These are phyloP conservation scores for Dioscorea zingiberensis DNA, from an alignment of 106 monocot species.

Conservation along the genomic window DNA sequence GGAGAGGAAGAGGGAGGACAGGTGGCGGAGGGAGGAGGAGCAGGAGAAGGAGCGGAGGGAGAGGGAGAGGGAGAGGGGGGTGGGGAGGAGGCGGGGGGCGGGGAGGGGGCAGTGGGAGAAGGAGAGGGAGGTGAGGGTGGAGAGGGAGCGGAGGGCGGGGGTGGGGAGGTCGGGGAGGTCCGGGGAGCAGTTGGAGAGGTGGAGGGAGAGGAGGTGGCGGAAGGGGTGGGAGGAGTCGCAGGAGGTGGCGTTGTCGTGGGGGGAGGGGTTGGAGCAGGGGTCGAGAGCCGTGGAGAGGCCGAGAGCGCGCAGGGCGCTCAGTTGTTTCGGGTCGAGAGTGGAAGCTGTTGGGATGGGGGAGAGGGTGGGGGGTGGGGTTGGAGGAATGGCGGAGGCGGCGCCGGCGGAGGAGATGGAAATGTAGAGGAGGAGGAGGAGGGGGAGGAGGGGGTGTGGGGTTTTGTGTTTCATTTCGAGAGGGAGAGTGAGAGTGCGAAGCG, in stretches of 20 bases:
- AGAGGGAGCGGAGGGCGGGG: constrained; percentile 44
- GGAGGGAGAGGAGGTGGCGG: constrained; percentile 48
- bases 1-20: constrained; percentile 52
- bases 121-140: constrained; percentile 55
- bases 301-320: constrained; percentile 40
- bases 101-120: constrained; percentile 28
- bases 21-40: constrained; percentile 35
- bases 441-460: not conserved
- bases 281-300: constrained; percentile 34
- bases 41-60: constrained; percentile 24
- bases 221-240: constrained; percentile 57
- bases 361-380: not conserved
- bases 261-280: constrained; percentile 49
- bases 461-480: not conserved
- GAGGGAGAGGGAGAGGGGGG: constrained; percentile 31
- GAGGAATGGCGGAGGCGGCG: not conserved
- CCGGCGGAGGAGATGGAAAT: not conserved
- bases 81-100: constrained; percentile 21
- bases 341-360: not conserved
- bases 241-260: constrained; percentile 42
- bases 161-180: constrained; percentile 39
- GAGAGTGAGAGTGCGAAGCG: not conserved
- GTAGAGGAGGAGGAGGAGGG: not conserved
- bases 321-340: constrained; percentile 65
- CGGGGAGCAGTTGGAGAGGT: constrained; percentile 67